Percentiles rank a stretch among this genome's conserved stretches.
Conservation (phyloP, 345 rosid genomes). For the Sisymbrium altissimum region DNA sequence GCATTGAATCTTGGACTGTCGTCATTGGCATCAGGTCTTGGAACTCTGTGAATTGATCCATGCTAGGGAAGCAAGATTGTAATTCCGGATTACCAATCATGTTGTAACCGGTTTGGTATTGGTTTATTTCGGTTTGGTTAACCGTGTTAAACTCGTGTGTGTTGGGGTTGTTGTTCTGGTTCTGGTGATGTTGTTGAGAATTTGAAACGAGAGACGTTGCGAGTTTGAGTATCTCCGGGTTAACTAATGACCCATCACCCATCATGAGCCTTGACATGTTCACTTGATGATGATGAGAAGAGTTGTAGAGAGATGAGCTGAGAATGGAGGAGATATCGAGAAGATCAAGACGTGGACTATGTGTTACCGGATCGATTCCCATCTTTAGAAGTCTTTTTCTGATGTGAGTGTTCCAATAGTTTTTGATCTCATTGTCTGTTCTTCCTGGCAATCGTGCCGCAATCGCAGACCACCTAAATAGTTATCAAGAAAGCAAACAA, state of each 20-base stretch:
- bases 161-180: slow-evolving; percentile 22
- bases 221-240: slow-evolving; percentile 35
- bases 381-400: slow-evolving; percentile 61
- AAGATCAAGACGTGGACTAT: slow-evolving; percentile 66
- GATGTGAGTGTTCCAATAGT: slow-evolving; percentile 88
- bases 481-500: not conserved
- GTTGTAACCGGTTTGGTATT: slow-evolving; percentile 35
- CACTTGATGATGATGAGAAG: slow-evolving; percentile 32
- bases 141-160: not conserved
- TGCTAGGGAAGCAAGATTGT: slow-evolving; percentile 32
- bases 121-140: slow-evolving; percentile 28
- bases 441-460: slow-evolving; percentile 81
- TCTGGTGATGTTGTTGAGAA: not conserved
- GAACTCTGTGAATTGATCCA: slow-evolving; percentile 14
- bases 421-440: slow-evolving; percentile 88
- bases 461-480: slow-evolving; percentile 82
- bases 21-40: slow-evolving; percentile 5
- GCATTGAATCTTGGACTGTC: slow-evolving; percentile 6
- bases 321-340: slow-evolving; percentile 46
- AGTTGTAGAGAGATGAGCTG: slow-evolving; percentile 34
- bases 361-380: slow-evolving; percentile 92
- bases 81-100: slow-evolving; percentile 34
- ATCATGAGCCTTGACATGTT: slow-evolving; percentile 37
- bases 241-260: slow-evolving; percentile 12
- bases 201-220: slow-evolving; percentile 26